These are phyloP conservation scores for Papiliotrema fonsecae DNA, from an alignment of 1,284 basidiomycete genomes.

Conservation along the genomic window DNA sequence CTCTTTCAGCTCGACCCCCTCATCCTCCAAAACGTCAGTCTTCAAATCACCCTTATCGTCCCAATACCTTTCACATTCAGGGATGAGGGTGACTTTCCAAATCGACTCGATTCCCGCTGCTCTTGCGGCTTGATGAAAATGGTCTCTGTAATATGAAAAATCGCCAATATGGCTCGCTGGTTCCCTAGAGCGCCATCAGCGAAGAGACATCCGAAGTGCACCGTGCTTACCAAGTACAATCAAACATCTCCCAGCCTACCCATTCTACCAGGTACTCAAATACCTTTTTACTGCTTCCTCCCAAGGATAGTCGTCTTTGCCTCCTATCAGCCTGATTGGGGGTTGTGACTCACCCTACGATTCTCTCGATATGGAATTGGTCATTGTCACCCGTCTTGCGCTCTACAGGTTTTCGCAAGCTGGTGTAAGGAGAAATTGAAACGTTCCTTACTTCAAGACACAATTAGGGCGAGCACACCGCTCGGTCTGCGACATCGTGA, in stretches of 20 bases:
- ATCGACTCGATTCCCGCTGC: not conserved
- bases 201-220: not conserved
- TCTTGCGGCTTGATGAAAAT: constrained; percentile 6
- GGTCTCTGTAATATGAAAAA: not conserved
- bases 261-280: constrained; percentile 20
- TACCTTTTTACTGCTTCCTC: constrained; percentile 3
- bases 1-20: constrained; percentile 6
- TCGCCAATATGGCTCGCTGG: constrained; percentile 11
- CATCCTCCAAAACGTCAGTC: not conserved
- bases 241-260: constrained; percentile 15
- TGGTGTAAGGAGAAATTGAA: too few species aligned
- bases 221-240: constrained; percentile 15
- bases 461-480: constrained; percentile 15
- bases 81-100: constrained; percentile 8
- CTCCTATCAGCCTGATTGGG: constrained; percentile 1
- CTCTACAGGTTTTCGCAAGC: not conserved
- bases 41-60: constrained; percentile 10
- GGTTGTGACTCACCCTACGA: constrained; percentile 14
- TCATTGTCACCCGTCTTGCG: constrained; percentile 14
- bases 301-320: constrained; percentile 3
- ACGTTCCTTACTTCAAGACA: constrained; percentile 7
- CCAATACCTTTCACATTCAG: constrained; percentile 11
- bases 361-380: constrained; percentile 13
- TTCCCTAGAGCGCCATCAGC: constrained; percentile 7
- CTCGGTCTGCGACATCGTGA: constrained; percentile 9